phyloP scores from a whole-genome alignment of 2,329 filamentous ascomycete species.

The Diplodia seriata region DNA sequence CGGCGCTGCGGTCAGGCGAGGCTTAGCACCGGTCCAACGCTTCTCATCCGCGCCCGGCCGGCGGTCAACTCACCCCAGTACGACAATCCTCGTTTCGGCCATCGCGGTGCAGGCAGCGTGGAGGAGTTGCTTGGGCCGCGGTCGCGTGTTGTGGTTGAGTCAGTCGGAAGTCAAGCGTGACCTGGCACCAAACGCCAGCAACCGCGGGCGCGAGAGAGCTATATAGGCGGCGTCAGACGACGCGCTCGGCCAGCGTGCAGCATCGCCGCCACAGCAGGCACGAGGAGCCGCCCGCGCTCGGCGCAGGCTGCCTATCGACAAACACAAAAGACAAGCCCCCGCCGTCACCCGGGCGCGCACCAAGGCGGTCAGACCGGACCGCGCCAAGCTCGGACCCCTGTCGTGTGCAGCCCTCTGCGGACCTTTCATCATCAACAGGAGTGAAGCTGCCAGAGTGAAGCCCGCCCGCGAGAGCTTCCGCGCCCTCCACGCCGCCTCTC shows the following conservation, averaged over 20 bases:
- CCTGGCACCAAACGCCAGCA: slow-evolving; percentile 6
- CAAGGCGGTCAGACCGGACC: slow-evolving; percentile 29
- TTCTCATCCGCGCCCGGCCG: neutral
- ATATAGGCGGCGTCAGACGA: slow-evolving; percentile 8
- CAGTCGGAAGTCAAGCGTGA: slow-evolving; percentile 25
- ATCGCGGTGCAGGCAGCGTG: neutral
- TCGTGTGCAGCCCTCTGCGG: slow-evolving; percentile 25
- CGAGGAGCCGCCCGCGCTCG: slow-evolving; percentile 1
- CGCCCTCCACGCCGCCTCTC: slow-evolving; percentile 38
- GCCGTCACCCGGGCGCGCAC: slow-evolving; percentile 5
- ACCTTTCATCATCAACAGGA: slow-evolving; percentile 32
- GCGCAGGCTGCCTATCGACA: slow-evolving; percentile 23
- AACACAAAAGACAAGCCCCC: neutral
- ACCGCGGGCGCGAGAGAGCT: neutral
- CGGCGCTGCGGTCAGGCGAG: slow-evolving; percentile 57
- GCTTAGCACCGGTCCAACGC: slow-evolving; percentile 26
- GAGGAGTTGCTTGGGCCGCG: neutral
- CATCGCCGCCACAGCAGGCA: slow-evolving; percentile 18
- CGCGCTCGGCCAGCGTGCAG: neutral
- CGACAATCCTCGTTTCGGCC: slow-evolving; percentile 49
- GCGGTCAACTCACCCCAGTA: slow-evolving; percentile 53
- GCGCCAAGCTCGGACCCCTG: slow-evolving; percentile 32
- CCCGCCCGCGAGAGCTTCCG: slow-evolving; percentile 31
- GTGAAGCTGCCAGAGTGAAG: slow-evolving; percentile 31
- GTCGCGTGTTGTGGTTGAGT: slow-evolving; percentile 17